Evolutionary conservation across 1,139 yeast species (phyloP).

Genomic region (Taphrina wiesneri): DNA sequence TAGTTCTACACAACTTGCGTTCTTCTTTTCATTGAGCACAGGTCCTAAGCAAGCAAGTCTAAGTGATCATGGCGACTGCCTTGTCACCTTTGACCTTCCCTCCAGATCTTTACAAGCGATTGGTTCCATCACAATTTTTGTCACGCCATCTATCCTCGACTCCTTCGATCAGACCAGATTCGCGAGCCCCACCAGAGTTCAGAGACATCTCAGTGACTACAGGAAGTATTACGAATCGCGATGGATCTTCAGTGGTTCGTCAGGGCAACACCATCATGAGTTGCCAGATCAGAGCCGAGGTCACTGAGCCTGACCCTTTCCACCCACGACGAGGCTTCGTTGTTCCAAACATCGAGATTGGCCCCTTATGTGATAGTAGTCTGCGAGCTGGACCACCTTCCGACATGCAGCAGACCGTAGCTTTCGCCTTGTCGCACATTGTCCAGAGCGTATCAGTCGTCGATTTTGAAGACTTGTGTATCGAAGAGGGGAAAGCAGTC

Average conservation of each 20-base stretch:
- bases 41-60: no score
- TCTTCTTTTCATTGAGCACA: no score
- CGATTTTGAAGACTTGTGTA: slow-evolving; percentile 34
- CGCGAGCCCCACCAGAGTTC: slow-evolving; percentile 34
- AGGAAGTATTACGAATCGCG: slow-evolving; percentile 30
- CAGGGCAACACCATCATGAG: slow-evolving; percentile 35
- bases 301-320: slow-evolving; percentile 35
- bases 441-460: slow-evolving; percentile 19
- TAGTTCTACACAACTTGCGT: no score
- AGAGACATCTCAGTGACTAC: slow-evolving; percentile 32
- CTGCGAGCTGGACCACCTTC: slow-evolving; percentile 35
- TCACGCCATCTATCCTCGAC: slow-evolving; percentile 22
- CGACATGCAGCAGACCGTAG: slow-evolving; percentile 36
- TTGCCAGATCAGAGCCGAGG: slow-evolving; percentile 37
- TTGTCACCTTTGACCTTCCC: slow-evolving; percentile 28
- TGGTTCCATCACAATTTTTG: slow-evolving; percentile 33
- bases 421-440: slow-evolving; percentile 21
- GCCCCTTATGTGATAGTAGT: slow-evolving; percentile 34
- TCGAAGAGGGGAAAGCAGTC: slow-evolving; percentile 35
- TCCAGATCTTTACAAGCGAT: slow-evolving; percentile 36
- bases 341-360: slow-evolving; percentile 36
- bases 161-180: slow-evolving; percentile 35
- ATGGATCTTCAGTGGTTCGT: slow-evolving; percentile 37
- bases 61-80: not conserved
- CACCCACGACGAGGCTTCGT: slow-evolving; percentile 34